Base-by-base conservation (phyloP, 1,139 yeast genomes). In the Sugiyamaella xylanicola region DNA sequence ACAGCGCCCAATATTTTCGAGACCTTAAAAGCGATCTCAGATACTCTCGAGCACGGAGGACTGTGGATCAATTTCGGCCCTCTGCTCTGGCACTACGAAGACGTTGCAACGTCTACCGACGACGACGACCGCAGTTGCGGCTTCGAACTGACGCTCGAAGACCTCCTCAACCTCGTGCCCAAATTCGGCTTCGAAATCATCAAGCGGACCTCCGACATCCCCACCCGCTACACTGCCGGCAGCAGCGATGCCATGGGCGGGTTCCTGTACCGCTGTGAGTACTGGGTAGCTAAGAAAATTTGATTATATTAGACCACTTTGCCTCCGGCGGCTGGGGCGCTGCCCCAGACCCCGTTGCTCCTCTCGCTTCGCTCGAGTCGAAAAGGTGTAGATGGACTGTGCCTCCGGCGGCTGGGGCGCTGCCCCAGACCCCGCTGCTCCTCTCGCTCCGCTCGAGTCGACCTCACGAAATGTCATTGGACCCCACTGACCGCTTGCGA, bases 61-160 rank as follows among this genome's bases (percentile, higher is more conserved):
- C 62, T 73, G 13, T 90, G 97, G 96, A 76, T 89, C 55, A 91
- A 91, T 68, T 82, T 86, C 64, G 97, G 97, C 0, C 97, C 97
- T 0, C 72, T 90, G 25, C 71, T 87, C 53, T 90, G 96, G 95
- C 97, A 91, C 70, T 86, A 81, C 66, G 96, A 88, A 64, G 82
- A 81, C 54, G 82, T 80, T 22, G 19, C 46, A 7, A 22, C 37
- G 7, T 46, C 16, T n/a, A 19, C 15, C 3, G 4, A 66, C 65
- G 15, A 41, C 25, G 77, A 75, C 1, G 63, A 65, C 0, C 61
- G 64, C 13, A 67, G 63, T 17, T 76, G 78, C 50, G 93, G 93
- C 0, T 67, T 88, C 17, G 96, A 88, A 66, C 68, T 89, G 39
- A 73, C 87, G 0, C 65, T 80, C 56, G 86, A 84, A 1, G 93